Percentiles rank a stretch among this genome's conserved stretches.
phyloP scores from a whole-genome alignment of 2,329 filamentous ascomycete genomes.

The Pestalotiopsis sp. region DNA sequence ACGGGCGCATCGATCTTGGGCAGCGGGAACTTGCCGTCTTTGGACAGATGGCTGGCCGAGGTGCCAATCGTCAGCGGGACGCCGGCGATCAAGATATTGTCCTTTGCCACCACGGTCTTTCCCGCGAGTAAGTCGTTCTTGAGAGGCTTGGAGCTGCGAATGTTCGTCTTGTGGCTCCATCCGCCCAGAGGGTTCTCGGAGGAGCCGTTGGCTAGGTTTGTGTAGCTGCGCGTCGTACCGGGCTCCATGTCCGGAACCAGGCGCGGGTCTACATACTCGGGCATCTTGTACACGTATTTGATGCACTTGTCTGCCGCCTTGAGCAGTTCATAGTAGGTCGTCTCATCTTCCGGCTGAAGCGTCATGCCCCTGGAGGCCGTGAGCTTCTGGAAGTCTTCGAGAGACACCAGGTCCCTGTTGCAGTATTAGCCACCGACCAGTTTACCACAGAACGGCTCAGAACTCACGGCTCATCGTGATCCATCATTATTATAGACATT shows the following conservation, averaged over 20 bases:
- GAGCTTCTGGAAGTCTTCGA: slow-evolving; percentile 9
- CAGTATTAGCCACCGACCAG: background rate
- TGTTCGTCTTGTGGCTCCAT: slow-evolving; percentile 8
- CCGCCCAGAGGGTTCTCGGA: slow-evolving; percentile 5
- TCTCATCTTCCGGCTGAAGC: slow-evolving; percentile 6
- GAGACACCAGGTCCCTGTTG: slow-evolving; percentile 6
- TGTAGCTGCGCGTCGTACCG: background rate
- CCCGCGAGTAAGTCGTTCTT: slow-evolving; percentile 26
- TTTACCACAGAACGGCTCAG: too few species aligned
- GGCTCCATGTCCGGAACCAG: slow-evolving; percentile 9
- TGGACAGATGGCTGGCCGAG: slow-evolving; percentile 30
- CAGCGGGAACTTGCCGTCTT: slow-evolving; percentile 29
- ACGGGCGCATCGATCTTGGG: slow-evolving; percentile 37
- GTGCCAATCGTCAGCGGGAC: slow-evolving; percentile 38
- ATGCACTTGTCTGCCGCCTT: slow-evolving; percentile 11
- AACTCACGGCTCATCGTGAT: slow-evolving; percentile 3
- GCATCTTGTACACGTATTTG: slow-evolving; percentile 12
- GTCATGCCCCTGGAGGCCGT: slow-evolving; percentile 5
- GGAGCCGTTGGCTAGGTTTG: background rate
- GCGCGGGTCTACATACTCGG: slow-evolving; percentile 11
- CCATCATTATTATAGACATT: slow-evolving; percentile 9
- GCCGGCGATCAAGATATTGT: slow-evolving; percentile 37
- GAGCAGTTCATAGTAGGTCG: slow-evolving; percentile 10
- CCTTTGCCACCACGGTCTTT: slow-evolving; percentile 36
- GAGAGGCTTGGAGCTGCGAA: background rate